A percentile compares a stretch with the other conserved stretches of the same genome.
phyloP scores from a whole-genome alignment of 495 filamentous ascomycete genomes.

The Jackrogersella multiformis region DNA sequence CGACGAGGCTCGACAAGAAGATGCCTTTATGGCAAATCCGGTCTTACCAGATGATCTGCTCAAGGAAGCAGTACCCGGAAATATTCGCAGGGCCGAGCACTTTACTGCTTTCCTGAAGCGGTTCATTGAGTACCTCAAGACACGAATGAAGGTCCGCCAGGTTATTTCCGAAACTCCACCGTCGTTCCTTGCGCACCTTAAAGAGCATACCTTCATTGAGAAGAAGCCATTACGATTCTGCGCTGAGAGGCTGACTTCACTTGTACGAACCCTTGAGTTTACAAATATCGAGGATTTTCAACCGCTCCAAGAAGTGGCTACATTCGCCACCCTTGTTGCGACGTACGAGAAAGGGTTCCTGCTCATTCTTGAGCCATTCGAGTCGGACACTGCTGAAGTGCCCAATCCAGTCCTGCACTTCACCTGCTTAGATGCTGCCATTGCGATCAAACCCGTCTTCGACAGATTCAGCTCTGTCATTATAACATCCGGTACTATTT shows the following conservation, averaged over 20 bases:
- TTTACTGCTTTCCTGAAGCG: constrained; percentile 94
- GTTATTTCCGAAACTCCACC: constrained; percentile 96
- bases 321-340: constrained; percentile 96
- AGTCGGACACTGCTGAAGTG: constrained; percentile 93
- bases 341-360: constrained; percentile 98
- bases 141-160: constrained; percentile 96
- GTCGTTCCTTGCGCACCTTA: constrained; percentile 91
- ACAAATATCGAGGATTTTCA: constrained; percentile 98
- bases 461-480: constrained; percentile 97
- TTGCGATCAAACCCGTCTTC: constrained; percentile 97
- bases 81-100: constrained; percentile 95
- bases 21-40: constrained; percentile 97
- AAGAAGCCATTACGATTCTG: constrained; percentile 96
- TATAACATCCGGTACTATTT: constrained; percentile 97
- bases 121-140: constrained; percentile 98
- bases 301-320: constrained; percentile 95
- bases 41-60: constrained; percentile 82
- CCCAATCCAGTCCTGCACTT: constrained; percentile 97
- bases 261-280: constrained; percentile 94
- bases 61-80: constrained; percentile 95
- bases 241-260: constrained; percentile 91
- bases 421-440: constrained; percentile 95
- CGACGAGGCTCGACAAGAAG: constrained; percentile 88
- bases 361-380: constrained; percentile 94
- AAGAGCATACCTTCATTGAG: constrained; percentile 96